Base-by-base conservation (phyloP, 176 grass and related monocot genomes). In the Eragrostis nindensis region DNA sequence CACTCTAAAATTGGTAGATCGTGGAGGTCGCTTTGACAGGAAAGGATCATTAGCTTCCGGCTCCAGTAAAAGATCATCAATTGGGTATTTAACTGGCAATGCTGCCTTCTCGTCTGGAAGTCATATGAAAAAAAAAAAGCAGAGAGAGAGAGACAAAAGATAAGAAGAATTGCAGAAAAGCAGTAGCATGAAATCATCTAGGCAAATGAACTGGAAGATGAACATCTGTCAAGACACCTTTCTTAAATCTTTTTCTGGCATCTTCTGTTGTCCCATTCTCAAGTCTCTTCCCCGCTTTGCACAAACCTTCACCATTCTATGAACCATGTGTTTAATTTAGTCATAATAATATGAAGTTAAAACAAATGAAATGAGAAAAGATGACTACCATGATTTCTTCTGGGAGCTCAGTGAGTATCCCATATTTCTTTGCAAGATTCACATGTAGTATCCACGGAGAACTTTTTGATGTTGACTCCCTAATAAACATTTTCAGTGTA, bases 21-120 rank as follows among this genome's bases (percentile, higher is more conserved):
- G 71, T 76, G 80, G 73, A 41, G 86, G 82, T 52, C 78, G 75
- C 74, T 98, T 90, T 38, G 83, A 78, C 19, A 98, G 85, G 70
- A 66, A 18, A 8, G 76, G 80, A 41, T 94, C 92, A 86, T 90
- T 74, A 76, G 83, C 70, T 74, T 74, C 39, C 59, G 86, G 78
- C 53, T 82, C 73, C 52, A 94, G 70, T 76, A 92, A 83, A 73
- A 92, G 73, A 82, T 98, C 95, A 73, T 98, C 95, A 77, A 98
- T 94, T 57, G 95, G 95, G 77, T 97, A 94, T 71, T 84, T 87
- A 71, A 94, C 44, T 62, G 68, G 54, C 10, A 36, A 17, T 19
- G 24, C 64, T 62, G 24, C 21, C 43, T 77, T 70, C 62, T 89
- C 81, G 26, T 79, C 89, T 92, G 91, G 62, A 82, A 89, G 26